These are phyloP conservation scores for Xerocomellus intermedius DNA, from an alignment of 768 basidiomycete genomes.

Conservation along the genomic window DNA sequence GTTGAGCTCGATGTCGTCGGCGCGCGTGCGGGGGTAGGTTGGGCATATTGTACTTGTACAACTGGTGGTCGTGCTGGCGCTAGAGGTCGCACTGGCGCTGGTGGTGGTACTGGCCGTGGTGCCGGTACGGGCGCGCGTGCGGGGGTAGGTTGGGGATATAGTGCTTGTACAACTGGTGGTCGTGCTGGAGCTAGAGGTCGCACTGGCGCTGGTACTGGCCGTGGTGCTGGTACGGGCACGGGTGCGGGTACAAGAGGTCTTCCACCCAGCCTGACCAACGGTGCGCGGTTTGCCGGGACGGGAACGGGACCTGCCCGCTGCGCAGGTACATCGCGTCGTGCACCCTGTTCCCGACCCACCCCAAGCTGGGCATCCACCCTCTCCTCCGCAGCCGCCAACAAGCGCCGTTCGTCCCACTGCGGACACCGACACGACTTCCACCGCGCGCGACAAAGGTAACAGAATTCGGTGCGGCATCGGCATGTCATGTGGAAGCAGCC, in stretches of 20 bases:
- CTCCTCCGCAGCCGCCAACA: constrained; percentile 41
- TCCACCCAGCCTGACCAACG: not conserved
- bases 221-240: not conserved
- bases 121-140: not conserved
- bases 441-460: constrained; percentile 46
- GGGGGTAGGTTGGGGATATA: too few species aligned
- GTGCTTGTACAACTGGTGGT: too few species aligned
- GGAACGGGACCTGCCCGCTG: not conserved
- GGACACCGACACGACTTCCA: constrained; percentile 69
- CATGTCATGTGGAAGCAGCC: constrained; percentile 45
- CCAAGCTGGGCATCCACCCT: constrained; percentile 42
- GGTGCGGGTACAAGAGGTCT: not conserved
- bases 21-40: not conserved
- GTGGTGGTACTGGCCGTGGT: not conserved
- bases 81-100: not conserved
- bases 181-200: too few species aligned
- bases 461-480: constrained; percentile 38
- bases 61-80: not conserved
- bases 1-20: constrained; percentile 3
- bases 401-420: constrained; percentile 59
- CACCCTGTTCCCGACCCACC: constrained; percentile 28
- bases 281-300: not conserved
- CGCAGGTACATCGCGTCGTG: constrained; percentile 31
- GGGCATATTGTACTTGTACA: not conserved
- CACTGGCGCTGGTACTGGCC: not conserved